phyloP scores from a whole-genome alignment of 2,329 filamentous ascomycete genomes.

The Curvularia eragrostidis region DNA sequence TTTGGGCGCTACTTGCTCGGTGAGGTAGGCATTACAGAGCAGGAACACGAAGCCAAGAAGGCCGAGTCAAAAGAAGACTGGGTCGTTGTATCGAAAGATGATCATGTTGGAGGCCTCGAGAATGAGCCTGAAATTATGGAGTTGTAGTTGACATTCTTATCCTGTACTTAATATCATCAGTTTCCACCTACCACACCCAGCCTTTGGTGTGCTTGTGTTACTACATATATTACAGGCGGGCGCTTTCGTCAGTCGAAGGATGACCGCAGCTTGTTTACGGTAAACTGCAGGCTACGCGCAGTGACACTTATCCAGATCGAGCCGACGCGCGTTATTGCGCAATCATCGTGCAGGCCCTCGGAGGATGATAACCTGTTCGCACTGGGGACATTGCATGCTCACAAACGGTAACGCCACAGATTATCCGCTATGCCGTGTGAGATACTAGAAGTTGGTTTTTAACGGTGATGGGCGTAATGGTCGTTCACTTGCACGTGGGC shows the following conservation, averaged over 20 bases:
- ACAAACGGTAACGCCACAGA: background rate
- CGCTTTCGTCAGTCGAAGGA: background rate
- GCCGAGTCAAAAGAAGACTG: background rate
- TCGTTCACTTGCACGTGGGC: conserved; percentile 18
- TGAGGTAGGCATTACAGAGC: conserved; percentile 42
- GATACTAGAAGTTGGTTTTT: conserved; percentile 12
- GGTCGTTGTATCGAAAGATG: background rate
- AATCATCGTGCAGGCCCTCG: background rate
- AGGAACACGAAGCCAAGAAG: conserved; percentile 1
- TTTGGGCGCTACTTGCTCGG: conserved; percentile 78
- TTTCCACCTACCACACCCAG: background rate
- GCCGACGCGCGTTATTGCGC: conserved; percentile 1
- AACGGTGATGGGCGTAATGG: conserved; percentile 14
- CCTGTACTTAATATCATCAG: background rate
- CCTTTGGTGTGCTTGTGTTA: background rate
- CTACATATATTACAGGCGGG: background rate
- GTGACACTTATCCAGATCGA: background rate
- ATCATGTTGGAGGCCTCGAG: background rate
- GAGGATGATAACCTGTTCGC: background rate
- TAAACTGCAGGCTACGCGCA: background rate
- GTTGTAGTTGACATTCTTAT: conserved; percentile 6
- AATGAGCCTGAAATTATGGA: conserved; percentile 10
- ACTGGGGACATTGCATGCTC: background rate
- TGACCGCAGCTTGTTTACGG: background rate
- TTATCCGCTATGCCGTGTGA: background rate